Evolutionary conservation across 2,329 filamentous ascomycete species (phyloP), one percentile per base, ranked within the genome.

Genomic region (Alternaria sp.): DNA sequence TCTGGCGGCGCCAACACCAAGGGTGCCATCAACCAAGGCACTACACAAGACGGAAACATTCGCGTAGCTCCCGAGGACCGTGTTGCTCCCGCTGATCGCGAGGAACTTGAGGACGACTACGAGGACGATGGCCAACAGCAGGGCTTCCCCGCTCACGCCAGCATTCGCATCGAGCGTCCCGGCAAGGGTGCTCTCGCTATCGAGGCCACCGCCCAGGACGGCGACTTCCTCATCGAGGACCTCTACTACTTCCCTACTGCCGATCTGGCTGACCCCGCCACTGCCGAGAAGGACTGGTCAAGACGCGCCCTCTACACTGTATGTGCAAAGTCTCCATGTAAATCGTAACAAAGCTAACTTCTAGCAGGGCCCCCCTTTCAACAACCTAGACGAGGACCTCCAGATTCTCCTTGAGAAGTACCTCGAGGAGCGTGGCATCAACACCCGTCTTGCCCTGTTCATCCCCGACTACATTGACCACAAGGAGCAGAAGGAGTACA

Each of bases 401-500:
- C 95, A 98, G 85, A 87, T 93, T 57, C 87, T 97, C 73, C 86
- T 98, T 79, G 95, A 98, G 87, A 89, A 91, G 73, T 99, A 95
- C 84, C 88, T 99, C 67, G 93, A 97, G 82, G 96, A 97, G 87
- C 89, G 96, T 73, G 96, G 95, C 68, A 89, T 99, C 82, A 93
- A 95, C 76, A 90, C 91, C 73, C 88, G 90, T 62, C 87, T 99
- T 73, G 95, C 94, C 57, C 84, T 94, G 71, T 97, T 98, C 81
- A 90, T 97, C 47, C 93, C 94, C 40, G 94, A 98, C 81, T 99
- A 97, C 84, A 94, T 98, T 77, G 93, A 98, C 79, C 89, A 92
- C 83, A 99, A 99, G 90, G 96, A 99, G 88, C 95, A 98, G 88
- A 91, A 90, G 83, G 96, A 99, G 87, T 99, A 99, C 82, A 84